Conservation (phyloP, 495 filamentous ascomycete species). For the Hypoxylon fuscum region DNA sequence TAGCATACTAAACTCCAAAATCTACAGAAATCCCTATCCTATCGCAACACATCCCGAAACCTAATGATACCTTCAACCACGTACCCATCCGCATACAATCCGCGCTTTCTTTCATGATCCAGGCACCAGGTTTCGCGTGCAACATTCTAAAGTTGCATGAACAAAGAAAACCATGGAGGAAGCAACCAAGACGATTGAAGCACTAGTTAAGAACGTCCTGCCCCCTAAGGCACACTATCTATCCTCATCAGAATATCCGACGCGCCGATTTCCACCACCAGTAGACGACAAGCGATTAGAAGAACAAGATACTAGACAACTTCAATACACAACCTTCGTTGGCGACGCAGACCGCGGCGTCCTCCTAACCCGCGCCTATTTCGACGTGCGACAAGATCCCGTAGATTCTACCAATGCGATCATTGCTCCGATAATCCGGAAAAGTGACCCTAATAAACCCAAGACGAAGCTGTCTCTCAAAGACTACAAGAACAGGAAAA, state of each 20-base stretch:
- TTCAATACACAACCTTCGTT: slow-evolving; percentile 57
- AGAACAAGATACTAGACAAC: slow-evolving; percentile 44
- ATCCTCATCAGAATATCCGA: slow-evolving; percentile 49
- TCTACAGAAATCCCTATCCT: slow-evolving; percentile 28
- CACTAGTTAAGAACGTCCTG: slow-evolving; percentile 53
- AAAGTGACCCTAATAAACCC: slow-evolving; percentile 52
- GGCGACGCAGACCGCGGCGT: slow-evolving; percentile 58
- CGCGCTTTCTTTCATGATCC: slow-evolving; percentile 33
- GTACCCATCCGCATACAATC: slow-evolving; percentile 12
- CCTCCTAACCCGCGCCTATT: slow-evolving; percentile 54
- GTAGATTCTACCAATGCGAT: slow-evolving; percentile 35
- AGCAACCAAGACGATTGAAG: slow-evolving; percentile 55
- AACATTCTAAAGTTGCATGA: slow-evolving; percentile 44
- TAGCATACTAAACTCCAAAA: slow-evolving; percentile 30
- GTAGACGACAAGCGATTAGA: slow-evolving; percentile 51
- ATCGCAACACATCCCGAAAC: slow-evolving; percentile 24
- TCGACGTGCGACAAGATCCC: slow-evolving; percentile 54
- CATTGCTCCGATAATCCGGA: slow-evolving; percentile 31
- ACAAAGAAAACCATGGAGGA: slow-evolving; percentile 58
- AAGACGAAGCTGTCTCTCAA: slow-evolving; percentile 55
- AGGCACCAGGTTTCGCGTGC: slow-evolving; percentile 37
- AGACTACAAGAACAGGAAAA: slow-evolving; percentile 57
- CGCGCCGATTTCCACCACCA: slow-evolving; percentile 47
- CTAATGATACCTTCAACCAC: slow-evolving; percentile 33
- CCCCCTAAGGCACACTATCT: slow-evolving; percentile 56